Conservation (phyloP, 345 rosid species). For the Xanthoceras sorbifolium region DNA sequence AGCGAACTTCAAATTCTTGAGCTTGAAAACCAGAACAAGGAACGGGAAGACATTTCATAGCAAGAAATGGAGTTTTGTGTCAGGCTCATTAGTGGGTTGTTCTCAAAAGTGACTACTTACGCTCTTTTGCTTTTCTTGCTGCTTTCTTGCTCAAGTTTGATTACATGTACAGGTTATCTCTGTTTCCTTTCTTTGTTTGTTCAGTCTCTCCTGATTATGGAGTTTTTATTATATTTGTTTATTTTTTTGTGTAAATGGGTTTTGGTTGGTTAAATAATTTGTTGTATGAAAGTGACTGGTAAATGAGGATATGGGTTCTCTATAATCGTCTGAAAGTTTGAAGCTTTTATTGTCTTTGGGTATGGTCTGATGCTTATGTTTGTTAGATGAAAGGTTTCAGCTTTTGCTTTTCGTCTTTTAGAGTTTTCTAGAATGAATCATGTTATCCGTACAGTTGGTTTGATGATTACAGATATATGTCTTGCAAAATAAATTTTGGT, state of each 20-base stretch:
- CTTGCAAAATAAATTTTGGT: not conserved
- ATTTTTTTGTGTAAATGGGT: conserved; percentile 6
- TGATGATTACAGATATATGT: not conserved
- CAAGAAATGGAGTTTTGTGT: conserved; percentile 41
- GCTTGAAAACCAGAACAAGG: not conserved
- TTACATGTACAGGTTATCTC: conserved; percentile 49
- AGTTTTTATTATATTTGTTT: too few species aligned
- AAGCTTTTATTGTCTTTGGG: not conserved
- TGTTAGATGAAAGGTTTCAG: not conserved
- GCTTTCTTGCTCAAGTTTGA: conserved; percentile 45
- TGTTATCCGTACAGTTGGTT: not conserved
- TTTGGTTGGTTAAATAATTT: not conserved
- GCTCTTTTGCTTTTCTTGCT: conserved; percentile 37
- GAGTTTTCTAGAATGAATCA: not conserved
- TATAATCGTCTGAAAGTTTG: not conserved
- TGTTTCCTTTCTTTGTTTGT: not conserved
- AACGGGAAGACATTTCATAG: conserved; percentile 10
- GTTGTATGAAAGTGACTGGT: not conserved
- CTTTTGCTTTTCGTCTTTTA: not conserved
- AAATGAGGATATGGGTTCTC: conserved; percentile 21
- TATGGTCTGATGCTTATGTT: conserved; percentile 2
- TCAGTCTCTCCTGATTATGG: not conserved
- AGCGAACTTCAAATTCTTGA: not conserved
- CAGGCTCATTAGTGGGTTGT: conserved; percentile 26
- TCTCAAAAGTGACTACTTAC: conserved; percentile 26